Percentiles rank a stretch among this genome's conserved stretches.
These are phyloP conservation scores for Orbilia brochopaga DNA, from an alignment of 2,329 filamentous ascomycete species.

Conservation along the genomic window DNA sequence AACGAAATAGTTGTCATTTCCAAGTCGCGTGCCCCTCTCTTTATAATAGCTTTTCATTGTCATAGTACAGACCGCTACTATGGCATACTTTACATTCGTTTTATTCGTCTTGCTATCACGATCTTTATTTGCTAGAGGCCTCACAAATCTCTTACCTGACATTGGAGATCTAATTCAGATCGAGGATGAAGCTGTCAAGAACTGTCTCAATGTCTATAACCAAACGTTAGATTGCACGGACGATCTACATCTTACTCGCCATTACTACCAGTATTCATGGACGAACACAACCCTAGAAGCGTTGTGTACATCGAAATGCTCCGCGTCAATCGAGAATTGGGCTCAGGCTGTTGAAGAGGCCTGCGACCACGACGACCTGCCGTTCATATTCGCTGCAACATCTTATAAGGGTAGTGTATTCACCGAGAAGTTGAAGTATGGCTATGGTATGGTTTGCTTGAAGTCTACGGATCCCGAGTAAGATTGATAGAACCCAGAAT, in stretches of 20 bases:
- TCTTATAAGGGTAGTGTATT: constrained; percentile 23
- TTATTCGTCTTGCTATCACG: neutral
- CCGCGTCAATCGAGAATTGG: constrained; percentile 6
- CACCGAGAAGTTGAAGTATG: constrained; percentile 18
- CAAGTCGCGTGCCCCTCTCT: neutral
- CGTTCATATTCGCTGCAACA: constrained; percentile 11
- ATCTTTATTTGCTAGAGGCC: neutral
- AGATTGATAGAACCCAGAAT: neutral
- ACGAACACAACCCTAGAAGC: constrained; percentile 4
- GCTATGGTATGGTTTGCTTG: constrained; percentile 14
- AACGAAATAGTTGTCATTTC: too few relatives aligned
- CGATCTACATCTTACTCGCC: constrained; percentile 3
- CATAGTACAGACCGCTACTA: neutral
- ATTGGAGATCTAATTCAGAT: constrained; percentile 1
- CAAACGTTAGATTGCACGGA: constrained; percentile 11
- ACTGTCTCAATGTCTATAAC: constrained; percentile 16
- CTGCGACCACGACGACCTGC: constrained; percentile 12
- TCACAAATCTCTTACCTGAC: constrained; percentile 9
- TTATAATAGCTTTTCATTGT: neutral
- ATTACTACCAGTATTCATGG: constrained; percentile 24
- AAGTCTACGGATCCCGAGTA: constrained; percentile 10
- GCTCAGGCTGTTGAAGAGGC: neutral
- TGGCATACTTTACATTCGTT: neutral
- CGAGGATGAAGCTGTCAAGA: constrained; percentile 2
- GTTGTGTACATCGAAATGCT: constrained; percentile 16